Percentiles rank a stretch among this genome's conserved stretches.
phyloP scores from a whole-genome alignment of 2,329 filamentous ascomycete species.

The Aspergillus sp. region DNA sequence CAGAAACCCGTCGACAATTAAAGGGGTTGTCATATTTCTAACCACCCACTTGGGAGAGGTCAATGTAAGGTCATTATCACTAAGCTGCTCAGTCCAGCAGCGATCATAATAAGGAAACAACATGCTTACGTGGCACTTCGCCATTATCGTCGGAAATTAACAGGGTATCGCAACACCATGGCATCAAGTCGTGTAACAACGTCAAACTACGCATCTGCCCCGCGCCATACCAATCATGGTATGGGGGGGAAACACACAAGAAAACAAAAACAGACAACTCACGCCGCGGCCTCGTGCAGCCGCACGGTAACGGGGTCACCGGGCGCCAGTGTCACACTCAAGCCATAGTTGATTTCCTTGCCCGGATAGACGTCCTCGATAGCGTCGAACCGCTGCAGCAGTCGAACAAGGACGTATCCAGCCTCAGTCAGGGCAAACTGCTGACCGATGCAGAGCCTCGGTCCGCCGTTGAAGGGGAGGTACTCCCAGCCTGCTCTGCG shows the following conservation, averaged over 20 bases:
- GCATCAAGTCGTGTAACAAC: not conserved
- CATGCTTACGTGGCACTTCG: not conserved
- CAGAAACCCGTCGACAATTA: not conserved
- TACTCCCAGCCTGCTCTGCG: conserved; percentile 66
- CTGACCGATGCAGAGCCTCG: conserved; percentile 74
- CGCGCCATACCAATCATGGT: not conserved
- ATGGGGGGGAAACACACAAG: not conserved
- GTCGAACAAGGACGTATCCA: conserved; percentile 65
- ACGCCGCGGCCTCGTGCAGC: conserved; percentile 25
- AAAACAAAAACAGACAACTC: not conserved
- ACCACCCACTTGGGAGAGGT: not conserved
- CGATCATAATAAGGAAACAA: not conserved
- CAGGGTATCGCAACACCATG: not conserved
- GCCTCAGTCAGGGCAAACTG: conserved; percentile 76
- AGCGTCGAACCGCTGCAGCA: conserved; percentile 70
- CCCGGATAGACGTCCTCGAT: conserved; percentile 47
- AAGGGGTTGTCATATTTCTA: not conserved
- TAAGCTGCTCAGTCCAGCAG: not conserved
- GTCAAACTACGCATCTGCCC: not conserved
- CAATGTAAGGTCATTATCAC: not conserved
- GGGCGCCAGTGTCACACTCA: conserved; percentile 28
- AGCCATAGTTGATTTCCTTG: conserved; percentile 18
- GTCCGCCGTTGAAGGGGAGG: conserved; percentile 73
- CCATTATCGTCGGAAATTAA: not conserved
- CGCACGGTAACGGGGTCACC: conserved; percentile 31